Conservation (phyloP, 495 filamentous ascomycete genomes). For the Neurospora cerealis region DNA sequence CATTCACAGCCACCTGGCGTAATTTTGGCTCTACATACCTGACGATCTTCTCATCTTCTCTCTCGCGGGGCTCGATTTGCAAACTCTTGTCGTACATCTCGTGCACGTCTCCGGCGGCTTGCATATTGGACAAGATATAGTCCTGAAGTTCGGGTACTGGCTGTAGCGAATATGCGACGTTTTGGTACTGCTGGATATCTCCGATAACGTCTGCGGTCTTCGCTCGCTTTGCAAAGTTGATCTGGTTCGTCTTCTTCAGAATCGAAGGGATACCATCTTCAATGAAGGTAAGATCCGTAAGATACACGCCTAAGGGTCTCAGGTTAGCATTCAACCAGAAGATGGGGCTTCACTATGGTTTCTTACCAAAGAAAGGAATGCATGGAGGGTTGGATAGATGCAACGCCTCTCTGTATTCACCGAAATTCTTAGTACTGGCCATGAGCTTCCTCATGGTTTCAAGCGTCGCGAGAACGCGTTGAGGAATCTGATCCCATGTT, state of each 20-base stretch:
- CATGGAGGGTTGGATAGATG: slow-evolving; percentile 92
- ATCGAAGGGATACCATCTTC: slow-evolving; percentile 95
- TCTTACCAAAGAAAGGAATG: slow-evolving; percentile 94
- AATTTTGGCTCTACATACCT: slow-evolving; percentile 34
- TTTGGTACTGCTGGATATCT: slow-evolving; percentile 97
- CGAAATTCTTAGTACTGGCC: slow-evolving; percentile 97
- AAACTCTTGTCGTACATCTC: slow-evolving; percentile 98
- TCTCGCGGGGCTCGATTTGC: slow-evolving; percentile 83
- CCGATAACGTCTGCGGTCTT: slow-evolving; percentile 97
- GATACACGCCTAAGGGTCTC: slow-evolving; percentile 65
- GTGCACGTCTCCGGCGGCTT: slow-evolving; percentile 86
- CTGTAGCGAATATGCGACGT: slow-evolving; percentile 83
- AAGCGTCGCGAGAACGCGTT: slow-evolving; percentile 64
- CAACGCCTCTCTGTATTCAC: slow-evolving; percentile 86
- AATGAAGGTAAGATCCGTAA: slow-evolving; percentile 97
- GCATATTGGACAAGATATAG: slow-evolving; percentile 92
- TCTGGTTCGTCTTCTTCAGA: slow-evolving; percentile 87
- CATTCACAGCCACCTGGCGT: neutral
- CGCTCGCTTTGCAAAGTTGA: slow-evolving; percentile 96
- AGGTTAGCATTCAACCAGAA: slow-evolving; percentile 3
- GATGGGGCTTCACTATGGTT: neutral
- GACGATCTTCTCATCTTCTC: slow-evolving; percentile 79
- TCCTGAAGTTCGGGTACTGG: slow-evolving; percentile 89
- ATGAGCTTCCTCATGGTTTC: slow-evolving; percentile 90
- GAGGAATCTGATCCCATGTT: slow-evolving; percentile 91